Percentiles rank a stretch among this genome's conserved stretches.
Evolutionary conservation across 2,329 filamentous ascomycete genomes (phyloP).

Genomic region (Hypoxylon sp.): DNA sequence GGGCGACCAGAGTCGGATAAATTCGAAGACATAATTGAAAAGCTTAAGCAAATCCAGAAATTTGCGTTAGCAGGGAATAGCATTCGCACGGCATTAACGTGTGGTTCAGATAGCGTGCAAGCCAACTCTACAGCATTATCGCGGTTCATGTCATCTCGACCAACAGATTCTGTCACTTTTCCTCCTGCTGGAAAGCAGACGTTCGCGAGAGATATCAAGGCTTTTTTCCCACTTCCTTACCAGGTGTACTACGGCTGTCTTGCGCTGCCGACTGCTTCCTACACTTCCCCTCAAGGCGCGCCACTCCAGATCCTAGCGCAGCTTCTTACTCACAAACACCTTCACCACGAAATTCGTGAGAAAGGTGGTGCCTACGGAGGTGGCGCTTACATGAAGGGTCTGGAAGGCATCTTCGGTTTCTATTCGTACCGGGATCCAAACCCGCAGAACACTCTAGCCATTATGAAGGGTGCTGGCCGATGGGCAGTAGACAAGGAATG

Average conservation of each 20-base stretch:
- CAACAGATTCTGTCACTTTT: conserved; percentile 60
- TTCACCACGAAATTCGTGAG: conserved; percentile 97
- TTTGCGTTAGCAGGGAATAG: conserved; percentile 79
- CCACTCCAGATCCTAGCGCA: conserved; percentile 90
- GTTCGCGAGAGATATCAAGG: conserved; percentile 71
- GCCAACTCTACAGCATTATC: conserved; percentile 80
- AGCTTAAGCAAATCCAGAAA: conserved; percentile 87
- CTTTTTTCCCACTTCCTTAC: conserved; percentile 94
- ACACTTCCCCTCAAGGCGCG: conserved; percentile 80
- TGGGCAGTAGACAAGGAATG: conserved; percentile 88
- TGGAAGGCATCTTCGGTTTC: conserved; percentile 91
- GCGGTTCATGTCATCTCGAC: conserved; percentile 77
- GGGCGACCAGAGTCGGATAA: conserved; percentile 78
- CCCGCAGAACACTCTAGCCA: conserved; percentile 85
- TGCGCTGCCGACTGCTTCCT: conserved; percentile 86
- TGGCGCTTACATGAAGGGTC: conserved; percentile 83
- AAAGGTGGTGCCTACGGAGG: conserved; percentile 98
- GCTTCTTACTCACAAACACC: conserved; percentile 93
- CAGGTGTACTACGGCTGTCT: conserved; percentile 96
- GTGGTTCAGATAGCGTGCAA: conserved; percentile 79
- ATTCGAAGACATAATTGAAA: conserved; percentile 81
- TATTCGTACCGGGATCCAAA: conserved; percentile 98
- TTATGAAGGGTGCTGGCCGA: conserved; percentile 85
- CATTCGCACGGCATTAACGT: conserved; percentile 87
- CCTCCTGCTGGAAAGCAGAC: conserved; percentile 53